Conservation (phyloP, 805 yeast species). For the Lachancea sp. region DNA sequence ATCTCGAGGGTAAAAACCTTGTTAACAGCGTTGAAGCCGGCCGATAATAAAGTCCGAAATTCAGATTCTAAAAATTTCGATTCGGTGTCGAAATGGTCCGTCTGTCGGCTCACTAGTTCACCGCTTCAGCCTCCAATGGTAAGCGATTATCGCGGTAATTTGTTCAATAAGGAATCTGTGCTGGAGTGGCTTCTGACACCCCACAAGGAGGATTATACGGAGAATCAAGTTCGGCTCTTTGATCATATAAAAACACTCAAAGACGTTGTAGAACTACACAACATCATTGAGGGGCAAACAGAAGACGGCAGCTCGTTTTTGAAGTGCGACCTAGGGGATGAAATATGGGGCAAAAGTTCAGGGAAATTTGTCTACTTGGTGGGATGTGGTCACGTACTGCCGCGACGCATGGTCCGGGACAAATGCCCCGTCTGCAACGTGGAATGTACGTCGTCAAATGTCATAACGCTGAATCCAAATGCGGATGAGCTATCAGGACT, state of each 20-base stretch:
- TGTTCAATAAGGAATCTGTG: constrained; percentile 59
- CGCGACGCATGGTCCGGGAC: constrained; percentile 28
- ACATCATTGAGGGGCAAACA: constrained; percentile 22
- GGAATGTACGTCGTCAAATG: constrained; percentile 21
- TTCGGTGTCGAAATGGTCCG: constrained; percentile 35
- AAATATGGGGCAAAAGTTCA: constrained; percentile 34
- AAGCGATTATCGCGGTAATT: constrained; percentile 59
- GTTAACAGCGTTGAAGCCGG: constrained; percentile 26
- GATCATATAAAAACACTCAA: constrained; percentile 36
- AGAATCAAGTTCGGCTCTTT: constrained; percentile 23
- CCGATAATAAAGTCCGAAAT: constrained; percentile 13
- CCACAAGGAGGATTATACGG: constrained; percentile 28
- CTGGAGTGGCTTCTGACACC: constrained; percentile 46
- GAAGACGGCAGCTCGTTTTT: constrained; percentile 1
- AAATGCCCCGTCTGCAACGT: constrained; percentile 41
- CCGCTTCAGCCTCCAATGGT: constrained; percentile 49
- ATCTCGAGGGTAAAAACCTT: constrained; percentile 51
- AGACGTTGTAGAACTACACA: constrained; percentile 41
- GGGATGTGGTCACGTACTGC: constrained; percentile 41
- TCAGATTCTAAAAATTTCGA: constrained; percentile 20
- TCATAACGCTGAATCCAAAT: constrained; percentile 36
- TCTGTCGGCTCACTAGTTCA: constrained; percentile 42
- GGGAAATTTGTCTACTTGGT: constrained; percentile 41
- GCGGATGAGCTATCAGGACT: constrained; percentile 19
- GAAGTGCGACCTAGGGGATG: constrained; percentile 23